Base-by-base conservation (phyloP, 768 basidiomycete species). In the Tulasnella calospora region DNA sequence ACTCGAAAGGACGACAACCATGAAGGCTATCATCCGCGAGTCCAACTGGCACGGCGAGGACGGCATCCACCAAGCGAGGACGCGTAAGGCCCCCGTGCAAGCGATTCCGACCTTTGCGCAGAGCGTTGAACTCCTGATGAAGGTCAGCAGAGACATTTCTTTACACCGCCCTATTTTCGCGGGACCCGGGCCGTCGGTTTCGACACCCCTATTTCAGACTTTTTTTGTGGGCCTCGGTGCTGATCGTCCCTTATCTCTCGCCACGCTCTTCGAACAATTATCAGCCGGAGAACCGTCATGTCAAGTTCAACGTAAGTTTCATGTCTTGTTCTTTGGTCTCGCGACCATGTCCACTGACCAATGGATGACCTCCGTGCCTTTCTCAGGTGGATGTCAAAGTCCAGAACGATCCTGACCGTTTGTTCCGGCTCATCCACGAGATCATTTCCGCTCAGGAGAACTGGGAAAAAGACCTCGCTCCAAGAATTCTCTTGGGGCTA, bases 361-460 rank as follows among this genome's bases (percentile, higher is more conserved):
- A 55, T 33, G 35, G 35, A 19, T 57, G 78, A 13, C 47, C 73
- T 76, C 77, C 44, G 30, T 55, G 55, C 51, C 89, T 89, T 80
- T 91, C 92, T 82, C 90, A 98, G 86, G 89, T 98, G 79, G 97
- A 99, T 83, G 94, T 98, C 83, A 99, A 99, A 85, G 89, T 92
- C 36, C 91, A 95, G 82, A 99, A 98, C 83, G 90, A 96, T 82
- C 95, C 97, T 0, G 90, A 90, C 77, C 89, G 89, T n/a, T 88
- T 97, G 41, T 98, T 96, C 85, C 83, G 85, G 33, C 86, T 96
- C 61, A 94, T 98, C 90, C 88, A 93, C 85, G 84, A 84, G 55
- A 86, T 88, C 78, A 90, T 97, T 79, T 86, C 89, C 19, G 81
- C 86, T 9, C 89, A 95, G 79, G 86, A 88, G 0, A 86, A 88